phyloP scores from a whole-genome alignment of 2,329 filamentous ascomycete species.

The Aureobasidium sp. region DNA sequence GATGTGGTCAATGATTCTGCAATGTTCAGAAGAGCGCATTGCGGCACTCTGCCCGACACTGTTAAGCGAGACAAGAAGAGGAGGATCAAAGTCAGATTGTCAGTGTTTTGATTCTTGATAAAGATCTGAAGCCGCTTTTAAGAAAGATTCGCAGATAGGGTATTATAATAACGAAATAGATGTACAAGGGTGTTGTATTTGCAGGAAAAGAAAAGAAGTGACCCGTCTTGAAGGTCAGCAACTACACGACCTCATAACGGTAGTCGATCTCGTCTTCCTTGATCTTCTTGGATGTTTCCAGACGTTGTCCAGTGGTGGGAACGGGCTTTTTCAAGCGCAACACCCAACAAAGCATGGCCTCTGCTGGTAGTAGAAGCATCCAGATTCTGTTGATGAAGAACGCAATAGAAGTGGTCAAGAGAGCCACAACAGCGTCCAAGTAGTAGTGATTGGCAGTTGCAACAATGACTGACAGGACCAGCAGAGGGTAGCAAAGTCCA shows the following conservation, averaged over 20 bases:
- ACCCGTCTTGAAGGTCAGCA: background rate
- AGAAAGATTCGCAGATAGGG: background rate
- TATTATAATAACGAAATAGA: background rate
- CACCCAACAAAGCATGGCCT: constrained; percentile 41
- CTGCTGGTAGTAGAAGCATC: constrained; percentile 42
- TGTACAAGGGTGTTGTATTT: background rate
- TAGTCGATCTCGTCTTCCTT: background rate
- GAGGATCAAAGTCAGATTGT: background rate
- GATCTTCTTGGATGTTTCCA: constrained; percentile 14
- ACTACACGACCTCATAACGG: constrained; percentile 3
- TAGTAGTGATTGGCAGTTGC: constrained; percentile 57
- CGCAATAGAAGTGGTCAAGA: constrained; percentile 38
- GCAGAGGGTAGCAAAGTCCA: constrained; percentile 34
- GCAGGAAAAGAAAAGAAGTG: background rate
- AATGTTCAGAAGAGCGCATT: background rate
- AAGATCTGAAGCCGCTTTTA: background rate
- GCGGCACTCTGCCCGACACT: background rate
- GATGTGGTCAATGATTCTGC: background rate
- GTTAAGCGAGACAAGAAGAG: background rate
- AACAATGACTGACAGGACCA: constrained; percentile 45
- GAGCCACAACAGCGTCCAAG: constrained; percentile 45
- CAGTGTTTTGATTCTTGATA: background rate
- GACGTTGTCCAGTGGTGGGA: constrained; percentile 45
- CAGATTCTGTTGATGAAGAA: constrained; percentile 44
- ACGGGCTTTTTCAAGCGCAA: constrained; percentile 45